Percentiles rank a stretch among this genome's conserved stretches.
Conservation (phyloP, 106 monocot species). For the Platanthera guangdongensis region DNA sequence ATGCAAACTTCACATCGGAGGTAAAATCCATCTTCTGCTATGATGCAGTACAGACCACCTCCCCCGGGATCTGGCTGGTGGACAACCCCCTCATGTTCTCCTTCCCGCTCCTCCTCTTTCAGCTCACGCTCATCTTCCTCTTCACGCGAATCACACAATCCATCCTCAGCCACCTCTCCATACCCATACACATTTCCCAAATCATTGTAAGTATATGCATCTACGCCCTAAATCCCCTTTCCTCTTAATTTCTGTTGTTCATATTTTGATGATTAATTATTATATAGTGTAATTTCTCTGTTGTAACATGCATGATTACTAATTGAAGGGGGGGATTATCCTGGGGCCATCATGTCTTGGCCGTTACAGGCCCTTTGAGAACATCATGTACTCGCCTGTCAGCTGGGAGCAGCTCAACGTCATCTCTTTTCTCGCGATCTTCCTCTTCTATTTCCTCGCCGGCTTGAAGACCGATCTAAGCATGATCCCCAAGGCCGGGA, state of each 20-base stretch:
- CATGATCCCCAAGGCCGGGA: constrained; percentile 37
- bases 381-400: constrained; percentile 14
- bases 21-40: constrained; percentile 27
- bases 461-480: constrained; percentile 51
- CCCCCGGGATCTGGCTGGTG: constrained; percentile 39
- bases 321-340: constrained; percentile 31
- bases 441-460: not conserved
- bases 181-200: constrained; percentile 36
- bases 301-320: not conserved
- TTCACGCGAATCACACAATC: constrained; percentile 25
- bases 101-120: constrained; percentile 49
- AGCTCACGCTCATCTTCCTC: constrained; percentile 43
- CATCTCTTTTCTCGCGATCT: not conserved
- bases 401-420: constrained; percentile 39
- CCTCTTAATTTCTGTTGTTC: not conserved
- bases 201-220: constrained; percentile 25
- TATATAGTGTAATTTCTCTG: too few species aligned
- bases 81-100: constrained; percentile 36
- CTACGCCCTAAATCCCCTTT: not conserved
- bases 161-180: constrained; percentile 38
- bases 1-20: not conserved
- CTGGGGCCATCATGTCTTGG: constrained; percentile 38
- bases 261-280: not conserved
- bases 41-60: constrained; percentile 18
- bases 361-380: constrained; percentile 15